phyloP scores from a whole-genome alignment of 495 filamentous ascomycete genomes.

The Aspergillus nidulans region DNA sequence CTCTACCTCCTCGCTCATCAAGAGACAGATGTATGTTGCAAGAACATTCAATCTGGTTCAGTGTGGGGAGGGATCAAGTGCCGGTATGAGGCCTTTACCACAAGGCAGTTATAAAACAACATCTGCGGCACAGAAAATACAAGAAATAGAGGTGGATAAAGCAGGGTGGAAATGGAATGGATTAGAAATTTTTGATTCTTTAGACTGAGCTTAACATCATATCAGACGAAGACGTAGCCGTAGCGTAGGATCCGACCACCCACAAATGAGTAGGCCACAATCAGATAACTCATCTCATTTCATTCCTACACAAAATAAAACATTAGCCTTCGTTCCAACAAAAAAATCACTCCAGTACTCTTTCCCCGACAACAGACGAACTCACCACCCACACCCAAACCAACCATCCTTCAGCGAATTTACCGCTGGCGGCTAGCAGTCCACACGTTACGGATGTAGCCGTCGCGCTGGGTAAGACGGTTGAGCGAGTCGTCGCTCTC shows the following conservation, averaged over 20 bases:
- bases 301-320: not conserved
- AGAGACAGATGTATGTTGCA: constrained; percentile 21
- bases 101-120: constrained; percentile 2
- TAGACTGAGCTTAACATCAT: constrained; percentile 8
- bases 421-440: constrained; percentile 66
- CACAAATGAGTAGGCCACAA: too few relatives aligned
- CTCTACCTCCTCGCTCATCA: constrained; percentile 43
- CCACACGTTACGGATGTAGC: constrained; percentile 96
- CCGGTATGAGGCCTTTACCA: constrained; percentile 23
- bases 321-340: not conserved
- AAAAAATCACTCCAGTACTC: too few relatives aligned
- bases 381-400: constrained; percentile 33
- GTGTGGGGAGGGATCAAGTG: constrained; percentile 43
- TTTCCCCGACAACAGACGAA: not conserved
- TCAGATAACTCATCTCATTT: constrained; percentile 12
- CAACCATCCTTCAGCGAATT: constrained; percentile 22
- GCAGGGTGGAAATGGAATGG: constrained; percentile 3
- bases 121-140: too few relatives aligned
- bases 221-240: constrained; percentile 3
- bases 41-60: constrained; percentile 21
- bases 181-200: constrained; percentile 16
- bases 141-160: constrained; percentile 1
- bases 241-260: not conserved
- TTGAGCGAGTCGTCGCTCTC: constrained; percentile 97
- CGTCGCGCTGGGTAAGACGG: constrained; percentile 90